Evolutionary conservation across 2,329 filamentous ascomycete genomes (phyloP).

Genomic region (Cyphellophora attinorum): DNA sequence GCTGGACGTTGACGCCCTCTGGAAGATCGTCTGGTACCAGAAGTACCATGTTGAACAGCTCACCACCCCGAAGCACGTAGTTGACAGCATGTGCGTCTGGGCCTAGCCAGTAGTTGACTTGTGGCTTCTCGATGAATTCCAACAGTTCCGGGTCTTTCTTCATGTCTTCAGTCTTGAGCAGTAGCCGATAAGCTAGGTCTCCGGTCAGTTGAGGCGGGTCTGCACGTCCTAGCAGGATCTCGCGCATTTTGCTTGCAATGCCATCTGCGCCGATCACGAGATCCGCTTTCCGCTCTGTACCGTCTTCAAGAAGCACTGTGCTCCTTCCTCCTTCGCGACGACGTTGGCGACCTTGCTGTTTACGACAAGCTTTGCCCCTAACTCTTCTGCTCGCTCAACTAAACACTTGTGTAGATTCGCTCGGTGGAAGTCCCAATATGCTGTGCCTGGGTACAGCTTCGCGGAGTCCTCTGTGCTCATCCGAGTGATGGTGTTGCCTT

Average conservation of each 20-base stretch:
- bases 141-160: slow-evolving; percentile 35
- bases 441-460: slow-evolving; percentile 30
- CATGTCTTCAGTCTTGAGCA: slow-evolving; percentile 40
- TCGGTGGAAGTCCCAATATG: slow-evolving; percentile 41
- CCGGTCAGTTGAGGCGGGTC: slow-evolving; percentile 43
- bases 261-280: slow-evolving; percentile 41
- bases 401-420: slow-evolving; percentile 39
- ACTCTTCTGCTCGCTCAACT: slow-evolving; percentile 27
- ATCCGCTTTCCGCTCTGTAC: slow-evolving; percentile 25
- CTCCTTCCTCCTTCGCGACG: neutral
- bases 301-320: neutral
- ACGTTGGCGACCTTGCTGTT: slow-evolving; percentile 14
- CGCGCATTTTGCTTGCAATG: slow-evolving; percentile 35
- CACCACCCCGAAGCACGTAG: slow-evolving; percentile 36
- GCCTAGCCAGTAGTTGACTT: slow-evolving; percentile 48
- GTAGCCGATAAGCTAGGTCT: slow-evolving; percentile 47
- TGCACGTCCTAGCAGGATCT: slow-evolving; percentile 31
- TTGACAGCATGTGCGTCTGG: slow-evolving; percentile 43
- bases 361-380: slow-evolving; percentile 29
- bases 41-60: slow-evolving; percentile 39
- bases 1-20: neutral
- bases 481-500: slow-evolving; percentile 33
- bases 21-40: slow-evolving; percentile 36
- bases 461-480: slow-evolving; percentile 45
- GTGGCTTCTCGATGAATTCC: slow-evolving; percentile 35